Evolutionary conservation across 768 basidiomycete genomes (phyloP), one percentile per base, ranked within the genome.

Genomic region (Nidularia pulvinata): DNA sequence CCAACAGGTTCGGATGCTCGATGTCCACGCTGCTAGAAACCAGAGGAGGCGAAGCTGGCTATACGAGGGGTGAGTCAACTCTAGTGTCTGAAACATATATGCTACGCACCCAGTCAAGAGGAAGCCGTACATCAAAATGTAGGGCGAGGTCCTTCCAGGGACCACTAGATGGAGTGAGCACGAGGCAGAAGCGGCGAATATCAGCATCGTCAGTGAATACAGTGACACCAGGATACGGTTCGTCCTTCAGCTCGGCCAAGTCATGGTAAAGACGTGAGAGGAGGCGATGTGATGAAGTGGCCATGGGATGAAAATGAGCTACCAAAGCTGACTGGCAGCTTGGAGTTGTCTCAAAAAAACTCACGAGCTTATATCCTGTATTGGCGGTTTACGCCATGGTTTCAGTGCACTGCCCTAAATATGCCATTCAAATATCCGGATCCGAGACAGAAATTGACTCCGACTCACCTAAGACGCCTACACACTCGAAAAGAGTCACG

Each of bases 161-260:
- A 22, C 78, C 78, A 51, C 68, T 68, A 1, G 74, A 71, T 44
- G 76, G 77, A 1, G 70, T 75, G n/a, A 78, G 68, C 14, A 77
- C 68, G 11, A 78, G 61, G 52, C 76, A 79, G 50, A 79, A 66
- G 54, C 69, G 66, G 54, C 68, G 69, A 45, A 76, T 60, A 60
- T 78, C 60, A 44, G 69, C 68, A 58, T 79, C 77, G 57, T 78
- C 65, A 59, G 61, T 65, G 61, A 71, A 75, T 62, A 78, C 64
- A 52, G 62, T 57, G 51, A 79, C 72, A 25, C 76, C 77, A 44
- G 75, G 76, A 49, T 79, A 78, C 7, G 76, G 75, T 5, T 70
- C 61, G 37, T 72, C 71, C 37, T 63, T 60, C 19, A 79, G 67
- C 61, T 79, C 77, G 6, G 65, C 66, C 39, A 79, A 65, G 59